These are phyloP conservation scores for Asterochloris sp. DNA, from an alignment of 139 green algal genomes.

Conservation along the genomic window DNA sequence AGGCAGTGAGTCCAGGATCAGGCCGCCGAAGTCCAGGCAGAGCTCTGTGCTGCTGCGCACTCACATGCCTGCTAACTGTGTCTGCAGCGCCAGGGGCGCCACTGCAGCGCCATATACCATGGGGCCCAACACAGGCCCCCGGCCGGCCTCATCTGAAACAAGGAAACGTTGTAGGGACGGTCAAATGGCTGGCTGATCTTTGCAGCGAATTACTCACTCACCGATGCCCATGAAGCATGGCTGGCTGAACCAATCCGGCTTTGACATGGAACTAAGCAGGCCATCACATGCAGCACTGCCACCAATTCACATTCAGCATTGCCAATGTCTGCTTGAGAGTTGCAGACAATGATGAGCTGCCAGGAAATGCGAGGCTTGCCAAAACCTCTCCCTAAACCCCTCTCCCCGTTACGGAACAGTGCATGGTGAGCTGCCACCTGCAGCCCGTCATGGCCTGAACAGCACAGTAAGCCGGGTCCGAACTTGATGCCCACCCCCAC, in stretches of 20 bases:
- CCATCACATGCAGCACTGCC: too few species aligned
- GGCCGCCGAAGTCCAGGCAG: too few species aligned
- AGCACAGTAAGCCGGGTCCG: too few species aligned
- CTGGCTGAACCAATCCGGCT: constrained; percentile 40
- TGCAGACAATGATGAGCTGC: too few species aligned
- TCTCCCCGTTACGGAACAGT: too few species aligned
- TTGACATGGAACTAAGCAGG: not conserved
- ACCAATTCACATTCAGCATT: too few species aligned
- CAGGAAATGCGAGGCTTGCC: too few species aligned
- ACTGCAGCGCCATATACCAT: constrained; percentile 82
- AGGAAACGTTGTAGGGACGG: not conserved
- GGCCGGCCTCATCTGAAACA: constrained; percentile 79
- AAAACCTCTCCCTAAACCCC: too few species aligned
- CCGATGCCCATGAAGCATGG: constrained; percentile 68
- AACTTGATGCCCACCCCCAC: too few species aligned
- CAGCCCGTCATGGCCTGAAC: too few species aligned
- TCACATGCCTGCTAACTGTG: constrained; percentile 35
- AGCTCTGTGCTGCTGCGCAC: not conserved
- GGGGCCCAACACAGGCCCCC: constrained; percentile 83
- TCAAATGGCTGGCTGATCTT: not conserved
- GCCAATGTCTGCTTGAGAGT: too few species aligned
- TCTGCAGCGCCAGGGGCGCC: constrained; percentile 25
- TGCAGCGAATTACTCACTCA: constrained; percentile 12
- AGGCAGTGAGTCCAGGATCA: not conserved
- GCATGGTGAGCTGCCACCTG: too few species aligned